These are phyloP conservation scores for Ampelocalamus luodianensis DNA, from an alignment of 176 grass and related monocot species.

Conservation along the genomic window DNA sequence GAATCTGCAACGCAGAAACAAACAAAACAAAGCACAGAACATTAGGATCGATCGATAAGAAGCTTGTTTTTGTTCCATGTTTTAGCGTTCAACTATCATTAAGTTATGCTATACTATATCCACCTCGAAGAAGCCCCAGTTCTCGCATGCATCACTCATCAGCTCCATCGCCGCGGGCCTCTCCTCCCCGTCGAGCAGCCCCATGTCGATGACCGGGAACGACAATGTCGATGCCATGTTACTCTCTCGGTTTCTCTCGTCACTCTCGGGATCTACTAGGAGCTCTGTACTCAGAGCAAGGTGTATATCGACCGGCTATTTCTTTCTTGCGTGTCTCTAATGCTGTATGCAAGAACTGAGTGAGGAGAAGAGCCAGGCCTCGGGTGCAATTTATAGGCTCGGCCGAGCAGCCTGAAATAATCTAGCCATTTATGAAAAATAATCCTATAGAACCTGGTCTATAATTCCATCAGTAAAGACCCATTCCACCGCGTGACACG, in stretches of 20 bases:
- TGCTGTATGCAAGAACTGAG: not conserved
- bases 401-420: no score
- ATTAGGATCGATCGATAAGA: not conserved
- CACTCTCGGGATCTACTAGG: not conserved
- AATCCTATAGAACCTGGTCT: no score
- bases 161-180: slow-evolving; percentile 61
- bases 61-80: not conserved
- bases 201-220: slow-evolving; percentile 88
- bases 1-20: slow-evolving; percentile 32
- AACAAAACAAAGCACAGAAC: not conserved
- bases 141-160: slow-evolving; percentile 78
- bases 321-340: not conserved
- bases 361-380: not conserved
- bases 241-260: slow-evolving; percentile 4
- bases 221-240: not conserved
- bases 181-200: slow-evolving; percentile 54
- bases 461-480: no score
- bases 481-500: no score
- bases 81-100: not conserved
- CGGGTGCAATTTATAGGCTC: slow-evolving; percentile 25
- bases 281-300: not conserved
- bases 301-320: not conserved
- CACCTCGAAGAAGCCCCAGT: slow-evolving; percentile 99
- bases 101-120: not conserved
- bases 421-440: no score